Base-by-base conservation (phyloP, 2,329 filamentous ascomycete genomes). In the Colletotrichum cereale region DNA sequence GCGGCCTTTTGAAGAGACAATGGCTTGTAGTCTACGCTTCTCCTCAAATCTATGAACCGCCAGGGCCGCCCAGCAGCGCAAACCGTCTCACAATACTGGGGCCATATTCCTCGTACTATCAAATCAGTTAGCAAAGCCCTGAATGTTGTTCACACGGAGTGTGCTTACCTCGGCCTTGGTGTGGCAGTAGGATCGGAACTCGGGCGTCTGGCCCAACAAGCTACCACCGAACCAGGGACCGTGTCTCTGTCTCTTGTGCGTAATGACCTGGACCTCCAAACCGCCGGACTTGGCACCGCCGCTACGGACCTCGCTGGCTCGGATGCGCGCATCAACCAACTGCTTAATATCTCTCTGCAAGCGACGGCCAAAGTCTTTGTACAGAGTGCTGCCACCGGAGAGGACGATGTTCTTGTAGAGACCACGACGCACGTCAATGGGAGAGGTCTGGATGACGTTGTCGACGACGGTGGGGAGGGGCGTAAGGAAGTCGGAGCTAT, bases 321-420 rank as follows among this genome's bases (percentile, higher is more conserved):
- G 91, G 80, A 99, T 98, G 76, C 96, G 90, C 24, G 92, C 94
- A 79, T 99, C 96, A 52, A 98, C 96, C 71, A 99, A 85, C 80
- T 98, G 94, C 84, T 96, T 94, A 80, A 99, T 99, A 80, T 99
- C 97, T 80, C 96, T 91, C 85, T 99, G 97, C 86, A 99, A 87
- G 80, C 96, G 91, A 75, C 96, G 91, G 34, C 96, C 96, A 83
- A 99, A 99, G 84, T 99, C 95, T 84, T 98, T 98, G 89, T 98
- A 99, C 73, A 99, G 86, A 29, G 96, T 99, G 76, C 95, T 98
- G 77, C 96, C 96, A 80, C 96, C 96, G 4, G 96, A 98, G 47
- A 99, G 88, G 44, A 99, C 96, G 84, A 99, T 99, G 85, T 99
- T 99, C 90, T 99, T 99, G 90, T 99, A 99, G 47, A 99, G 88